Evolutionary conservation across 2,329 filamentous ascomycete species (phyloP).

Genomic region (Neopestalotiopsis rosae): DNA sequence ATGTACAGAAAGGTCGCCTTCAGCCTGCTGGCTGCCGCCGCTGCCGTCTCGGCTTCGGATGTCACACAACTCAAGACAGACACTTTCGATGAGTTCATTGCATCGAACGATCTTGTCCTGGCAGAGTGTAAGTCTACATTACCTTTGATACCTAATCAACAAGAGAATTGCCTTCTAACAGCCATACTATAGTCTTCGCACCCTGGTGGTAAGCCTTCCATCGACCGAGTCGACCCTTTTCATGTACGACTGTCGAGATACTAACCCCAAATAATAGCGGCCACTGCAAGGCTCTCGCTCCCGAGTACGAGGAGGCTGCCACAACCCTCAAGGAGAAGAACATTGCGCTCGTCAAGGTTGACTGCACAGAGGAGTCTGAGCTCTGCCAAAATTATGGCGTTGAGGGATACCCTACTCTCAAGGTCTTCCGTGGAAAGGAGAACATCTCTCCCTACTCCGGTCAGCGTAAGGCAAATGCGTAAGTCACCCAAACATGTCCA

Average conservation of each 20-base stretch:
- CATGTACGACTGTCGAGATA: not conserved
- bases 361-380: slow-evolving; percentile 93
- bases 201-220: slow-evolving; percentile 71
- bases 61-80: slow-evolving; percentile 85
- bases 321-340: slow-evolving; percentile 86
- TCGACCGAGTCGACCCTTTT: not conserved
- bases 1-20: slow-evolving; percentile 48
- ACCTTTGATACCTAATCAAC: not conserved
- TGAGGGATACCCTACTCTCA: slow-evolving; percentile 97
- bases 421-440: slow-evolving; percentile 94
- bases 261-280: slow-evolving; percentile 48
- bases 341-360: slow-evolving; percentile 84
- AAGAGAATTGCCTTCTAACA: slow-evolving; percentile 39
- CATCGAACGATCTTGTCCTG: slow-evolving; percentile 84
- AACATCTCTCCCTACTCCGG: slow-evolving; percentile 84
- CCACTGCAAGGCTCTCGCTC: slow-evolving; percentile 97
- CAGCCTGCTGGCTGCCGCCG: slow-evolving; percentile 61
- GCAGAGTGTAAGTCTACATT: slow-evolving; percentile 77
- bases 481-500: slow-evolving; percentile 39
- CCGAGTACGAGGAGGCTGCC: slow-evolving; percentile 88
- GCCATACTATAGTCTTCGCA: slow-evolving; percentile 73
- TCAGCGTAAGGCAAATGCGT: slow-evolving; percentile 84
- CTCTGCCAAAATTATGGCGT: slow-evolving; percentile 91
- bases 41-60: slow-evolving; percentile 73
- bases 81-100: slow-evolving; percentile 86